Conservation (phyloP, 352 stramenopile genomes). For the Pythium dissotocum region DNA sequence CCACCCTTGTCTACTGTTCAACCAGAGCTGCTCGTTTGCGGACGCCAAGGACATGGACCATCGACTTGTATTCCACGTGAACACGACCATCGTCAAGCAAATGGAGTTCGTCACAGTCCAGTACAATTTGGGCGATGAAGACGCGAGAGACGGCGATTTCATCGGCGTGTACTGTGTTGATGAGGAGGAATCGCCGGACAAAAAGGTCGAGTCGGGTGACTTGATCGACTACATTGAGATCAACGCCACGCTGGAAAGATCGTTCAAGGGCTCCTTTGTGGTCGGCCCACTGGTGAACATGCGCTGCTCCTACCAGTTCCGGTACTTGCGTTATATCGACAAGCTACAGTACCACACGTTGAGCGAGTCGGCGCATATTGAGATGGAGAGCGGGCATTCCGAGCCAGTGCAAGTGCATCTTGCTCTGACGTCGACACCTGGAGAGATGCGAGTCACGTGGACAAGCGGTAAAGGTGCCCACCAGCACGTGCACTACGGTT, state of each 20-base stretch:
- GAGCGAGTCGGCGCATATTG: conserved; percentile 30
- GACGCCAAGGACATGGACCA: conserved; percentile 10
- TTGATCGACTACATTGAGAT: conserved; percentile 38
- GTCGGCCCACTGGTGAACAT: conserved; percentile 53
- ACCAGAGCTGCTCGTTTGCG: conserved; percentile 30
- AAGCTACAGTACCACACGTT: conserved; percentile 24
- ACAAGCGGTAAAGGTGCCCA: conserved; percentile 27
- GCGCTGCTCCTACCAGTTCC: conserved; percentile 50
- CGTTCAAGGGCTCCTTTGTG: conserved; percentile 20
- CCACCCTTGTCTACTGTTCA: conserved; percentile 30
- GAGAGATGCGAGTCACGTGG: conserved; percentile 46
- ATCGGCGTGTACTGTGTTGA: conserved; percentile 44
- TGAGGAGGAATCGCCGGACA: conserved; percentile 19
- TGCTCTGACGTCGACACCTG: conserved; percentile 28
- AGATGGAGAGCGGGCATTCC: conserved; percentile 30
- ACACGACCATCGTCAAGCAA: conserved; percentile 38
- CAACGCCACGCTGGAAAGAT: conserved; percentile 10
- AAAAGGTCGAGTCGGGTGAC: conserved; percentile 1
- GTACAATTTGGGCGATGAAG: conserved; percentile 16
- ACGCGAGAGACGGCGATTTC: conserved; percentile 28
- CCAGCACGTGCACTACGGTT: conserved; percentile 30
- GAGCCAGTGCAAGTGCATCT: conserved; percentile 43
- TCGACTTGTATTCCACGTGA: conserved; percentile 21
- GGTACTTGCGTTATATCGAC: conserved; percentile 26
- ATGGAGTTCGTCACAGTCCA: conserved; percentile 29